Evolutionary conservation across 1,139 yeast genomes (phyloP), one percentile per base, ranked within the genome.

Genomic region (Suhomyces coccinellae): DNA sequence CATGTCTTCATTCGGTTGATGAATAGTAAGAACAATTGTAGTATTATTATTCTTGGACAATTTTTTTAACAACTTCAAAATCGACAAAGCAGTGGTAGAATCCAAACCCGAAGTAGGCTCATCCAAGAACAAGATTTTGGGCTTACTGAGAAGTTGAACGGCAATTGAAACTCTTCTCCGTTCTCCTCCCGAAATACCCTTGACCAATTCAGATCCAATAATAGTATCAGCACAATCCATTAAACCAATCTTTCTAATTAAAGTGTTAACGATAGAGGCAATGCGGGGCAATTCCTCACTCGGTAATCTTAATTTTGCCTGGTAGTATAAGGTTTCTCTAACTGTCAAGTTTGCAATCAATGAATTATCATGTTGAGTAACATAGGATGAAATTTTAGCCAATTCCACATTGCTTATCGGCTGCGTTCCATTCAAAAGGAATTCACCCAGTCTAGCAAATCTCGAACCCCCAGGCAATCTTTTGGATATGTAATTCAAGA

Each of bases 21-120:
- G 96, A 43, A 89, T 85, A 0, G 96, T 87, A 57, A 87, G 71
- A 31, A 89, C 79, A 11, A 89, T 69, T 0, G 96, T 88, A 15
- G 88, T 82, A 0, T 86, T 83, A 43, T 77, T 76, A 12, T 73
- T 70, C 1, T 58, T 56, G 1, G 89, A 82, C 34, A 89, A 65
- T 4, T 72, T 70, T 37, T 79, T 71, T 46, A 89, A 69, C 39
- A 88, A 80, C 32, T 74, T 73, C 37, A 89, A 63, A 38, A 88
- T 85, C 0, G 90, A 77, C 1, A 80, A 73, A 0, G 96, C 87
- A 0, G 95, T 87, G 44, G 87, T 81, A 17, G 93, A 80, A 61
- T 89, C 96, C 20, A 89, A 70, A 0, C 97, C 96, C 1, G 95
- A 86, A 0, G 96, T 88, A 1, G 96, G 96, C 55, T 89, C 97